Percentiles rank a stretch among this genome's conserved stretches.
Conservation (phyloP, 345 rosid species). For the Aegle marmelos region DNA sequence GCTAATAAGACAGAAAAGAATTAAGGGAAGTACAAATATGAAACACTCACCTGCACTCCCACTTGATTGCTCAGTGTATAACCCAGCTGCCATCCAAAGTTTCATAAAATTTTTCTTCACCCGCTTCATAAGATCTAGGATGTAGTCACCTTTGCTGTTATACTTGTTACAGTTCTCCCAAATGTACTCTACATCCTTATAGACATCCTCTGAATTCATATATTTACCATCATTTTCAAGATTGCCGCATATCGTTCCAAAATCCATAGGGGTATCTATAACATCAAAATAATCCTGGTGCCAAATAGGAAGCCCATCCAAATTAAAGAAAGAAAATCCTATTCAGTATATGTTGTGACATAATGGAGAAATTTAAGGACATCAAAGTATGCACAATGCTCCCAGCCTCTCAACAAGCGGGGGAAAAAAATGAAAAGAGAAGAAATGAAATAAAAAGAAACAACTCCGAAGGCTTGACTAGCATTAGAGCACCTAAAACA, state of each 20-base stretch:
- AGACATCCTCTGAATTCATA: conserved; percentile 81
- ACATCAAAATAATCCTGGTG: conserved; percentile 88
- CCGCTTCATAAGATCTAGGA: conserved; percentile 91
- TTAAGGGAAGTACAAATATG: background rate
- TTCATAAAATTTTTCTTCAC: conserved; percentile 97
- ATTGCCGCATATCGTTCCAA: conserved; percentile 93
- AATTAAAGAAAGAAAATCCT: conserved; percentile 16
- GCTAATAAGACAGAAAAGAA: background rate
- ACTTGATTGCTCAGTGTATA: conserved; percentile 57
- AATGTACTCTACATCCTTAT: conserved; percentile 76
- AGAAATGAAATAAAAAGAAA: background rate
- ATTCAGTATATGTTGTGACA: background rate
- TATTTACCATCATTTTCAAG: conserved; percentile 69
- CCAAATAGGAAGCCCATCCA: conserved; percentile 8
- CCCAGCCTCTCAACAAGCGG: background rate
- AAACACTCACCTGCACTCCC: conserved; percentile 41
- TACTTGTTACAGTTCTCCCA: conserved; percentile 94
- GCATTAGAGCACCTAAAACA: background rate
- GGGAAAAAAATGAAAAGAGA: background rate
- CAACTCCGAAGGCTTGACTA: background rate
- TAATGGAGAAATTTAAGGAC: background rate
- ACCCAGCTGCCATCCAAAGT: conserved; percentile 82
- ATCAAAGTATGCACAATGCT: background rate
- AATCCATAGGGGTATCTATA: conserved; percentile 97
- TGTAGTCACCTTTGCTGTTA: conserved; percentile 93